A percentile compares a stretch with the other conserved stretches of the same genome.
These are phyloP conservation scores for Talaromyces islandicus DNA, from an alignment of 2,329 filamentous ascomycete species.

Conservation along the genomic window DNA sequence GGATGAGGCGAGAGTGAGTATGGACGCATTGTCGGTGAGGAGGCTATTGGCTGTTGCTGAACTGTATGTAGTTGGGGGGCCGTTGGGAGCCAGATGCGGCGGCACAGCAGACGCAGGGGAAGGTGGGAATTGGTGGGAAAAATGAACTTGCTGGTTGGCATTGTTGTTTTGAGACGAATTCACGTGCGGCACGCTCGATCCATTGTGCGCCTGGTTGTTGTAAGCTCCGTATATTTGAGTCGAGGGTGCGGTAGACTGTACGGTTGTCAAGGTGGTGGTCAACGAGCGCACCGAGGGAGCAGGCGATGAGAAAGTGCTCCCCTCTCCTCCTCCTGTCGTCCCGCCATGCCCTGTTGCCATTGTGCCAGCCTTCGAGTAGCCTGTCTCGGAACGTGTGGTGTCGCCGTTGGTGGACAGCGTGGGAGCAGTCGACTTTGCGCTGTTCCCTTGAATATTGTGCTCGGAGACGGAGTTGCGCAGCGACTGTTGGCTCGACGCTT, in stretches of 20 bases:
- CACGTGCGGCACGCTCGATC: slow-evolving; percentile 25
- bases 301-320: slow-evolving; percentile 61
- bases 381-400: slow-evolving; percentile 65
- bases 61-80: slow-evolving; percentile 52
- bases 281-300: slow-evolving; percentile 60
- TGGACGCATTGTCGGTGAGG: slow-evolving; percentile 61
- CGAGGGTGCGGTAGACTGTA: slow-evolving; percentile 56
- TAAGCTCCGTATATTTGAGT: slow-evolving; percentile 34
- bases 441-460: slow-evolving; percentile 53
- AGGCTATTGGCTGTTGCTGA: slow-evolving; percentile 58
- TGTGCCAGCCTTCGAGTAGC: slow-evolving; percentile 76
- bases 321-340: slow-evolving; percentile 60
- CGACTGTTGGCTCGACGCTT: slow-evolving; percentile 57
- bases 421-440: slow-evolving; percentile 67
- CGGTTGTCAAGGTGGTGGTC: slow-evolving; percentile 61
- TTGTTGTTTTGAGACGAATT: slow-evolving; percentile 31
- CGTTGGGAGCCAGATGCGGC: slow-evolving; percentile 49
- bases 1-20: slow-evolving; percentile 59
- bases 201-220: slow-evolving; percentile 17
- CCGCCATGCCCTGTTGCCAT: slow-evolving; percentile 62
- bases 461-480: slow-evolving; percentile 57
- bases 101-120: slow-evolving; percentile 57
- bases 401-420: slow-evolving; percentile 82
- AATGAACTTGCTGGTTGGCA: slow-evolving; percentile 42
- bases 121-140: slow-evolving; percentile 56